Percentiles rank a stretch among this genome's conserved stretches.
phyloP scores from a whole-genome alignment of 768 basidiomycete genomes.

The Psilocybe cyanescens region DNA sequence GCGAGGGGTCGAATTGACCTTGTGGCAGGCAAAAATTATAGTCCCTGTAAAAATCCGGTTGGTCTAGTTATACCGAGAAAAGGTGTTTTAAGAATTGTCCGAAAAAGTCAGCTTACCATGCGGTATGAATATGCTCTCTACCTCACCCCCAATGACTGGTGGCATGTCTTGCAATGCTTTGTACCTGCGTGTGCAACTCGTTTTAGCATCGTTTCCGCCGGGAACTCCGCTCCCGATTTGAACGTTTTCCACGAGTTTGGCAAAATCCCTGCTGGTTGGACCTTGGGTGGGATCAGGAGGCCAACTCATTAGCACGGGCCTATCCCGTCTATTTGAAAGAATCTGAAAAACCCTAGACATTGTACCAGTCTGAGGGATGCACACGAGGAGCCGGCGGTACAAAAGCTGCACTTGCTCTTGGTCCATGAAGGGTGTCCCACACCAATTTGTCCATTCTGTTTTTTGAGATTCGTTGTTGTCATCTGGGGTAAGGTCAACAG shows the following conservation, averaged over 20 bases:
- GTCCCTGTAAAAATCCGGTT: conserved; percentile 46
- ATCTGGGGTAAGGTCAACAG: conserved; percentile 66
- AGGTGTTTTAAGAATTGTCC: conserved; percentile 25
- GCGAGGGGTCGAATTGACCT: conserved; percentile 52
- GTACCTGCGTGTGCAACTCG: conserved; percentile 85
- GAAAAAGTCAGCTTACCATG: conserved; percentile 62
- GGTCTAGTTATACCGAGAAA: conserved; percentile 33
- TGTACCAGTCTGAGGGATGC: conserved; percentile 51
- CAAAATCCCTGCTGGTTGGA: conserved; percentile 49
- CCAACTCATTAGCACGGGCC: conserved; percentile 72
- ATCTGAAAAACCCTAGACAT: conserved; percentile 81
- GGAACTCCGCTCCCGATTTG: conserved; percentile 56
- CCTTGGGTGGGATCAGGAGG: conserved; percentile 64
- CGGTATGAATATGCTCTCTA: conserved; percentile 89
- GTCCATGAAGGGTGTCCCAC: conserved; percentile 72
- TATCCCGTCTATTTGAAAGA: conserved; percentile 60
- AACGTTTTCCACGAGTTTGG: conserved; percentile 69
- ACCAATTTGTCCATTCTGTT: conserved; percentile 88
- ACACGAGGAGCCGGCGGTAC: conserved; percentile 58
- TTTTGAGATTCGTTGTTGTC: conserved; percentile 80
- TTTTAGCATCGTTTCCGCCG: conserved; percentile 73
- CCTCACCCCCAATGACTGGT: conserved; percentile 59
- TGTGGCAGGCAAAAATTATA: conserved; percentile 78
- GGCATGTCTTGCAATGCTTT: conserved; percentile 71
- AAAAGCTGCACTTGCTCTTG: conserved; percentile 61